These are phyloP conservation scores for Cydonia oblonga DNA, from an alignment of 331 rosid species.

Conservation along the genomic window DNA sequence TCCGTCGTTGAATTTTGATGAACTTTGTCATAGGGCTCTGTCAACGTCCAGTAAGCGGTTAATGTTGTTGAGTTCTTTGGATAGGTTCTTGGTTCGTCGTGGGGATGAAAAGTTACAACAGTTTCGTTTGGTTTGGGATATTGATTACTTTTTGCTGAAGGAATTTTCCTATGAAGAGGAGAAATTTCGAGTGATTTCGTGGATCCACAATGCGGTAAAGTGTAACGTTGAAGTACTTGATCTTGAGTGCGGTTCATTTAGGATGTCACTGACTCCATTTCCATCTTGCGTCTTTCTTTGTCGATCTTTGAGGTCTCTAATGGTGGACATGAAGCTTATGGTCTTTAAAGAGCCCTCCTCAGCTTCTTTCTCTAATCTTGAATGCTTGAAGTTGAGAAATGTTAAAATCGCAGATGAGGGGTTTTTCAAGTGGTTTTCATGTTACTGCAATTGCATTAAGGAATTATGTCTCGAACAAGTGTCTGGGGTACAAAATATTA, in stretches of 20 bases:
- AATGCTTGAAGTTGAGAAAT: neutral
- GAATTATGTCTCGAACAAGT: neutral
- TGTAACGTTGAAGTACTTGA: constrained; percentile 4
- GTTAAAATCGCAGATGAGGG: neutral
- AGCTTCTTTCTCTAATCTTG: neutral
- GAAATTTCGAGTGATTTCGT: neutral
- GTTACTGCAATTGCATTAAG: neutral
- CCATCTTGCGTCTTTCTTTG: neutral
- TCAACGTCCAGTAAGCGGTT: too few species aligned
- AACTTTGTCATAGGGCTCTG: neutral
- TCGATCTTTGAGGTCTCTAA: neutral
- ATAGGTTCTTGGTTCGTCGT: neutral
- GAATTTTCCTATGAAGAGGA: neutral
- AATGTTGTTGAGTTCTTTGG: neutral
- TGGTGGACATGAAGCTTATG: neutral
- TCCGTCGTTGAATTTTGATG: neutral
- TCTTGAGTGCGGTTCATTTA: neutral
- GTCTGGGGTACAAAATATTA: neutral
- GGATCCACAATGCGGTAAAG: neutral
- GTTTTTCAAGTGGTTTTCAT: neutral
- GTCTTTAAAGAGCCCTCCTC: neutral
- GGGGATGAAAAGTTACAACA: neutral
- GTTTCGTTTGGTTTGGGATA: neutral
- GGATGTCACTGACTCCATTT: neutral
- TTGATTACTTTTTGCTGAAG: neutral